Evolutionary conservation across 1,284 basidiomycete genomes (phyloP), one percentile per base, ranked within the genome.

Genomic region (Fomitopsis schrenkii): DNA sequence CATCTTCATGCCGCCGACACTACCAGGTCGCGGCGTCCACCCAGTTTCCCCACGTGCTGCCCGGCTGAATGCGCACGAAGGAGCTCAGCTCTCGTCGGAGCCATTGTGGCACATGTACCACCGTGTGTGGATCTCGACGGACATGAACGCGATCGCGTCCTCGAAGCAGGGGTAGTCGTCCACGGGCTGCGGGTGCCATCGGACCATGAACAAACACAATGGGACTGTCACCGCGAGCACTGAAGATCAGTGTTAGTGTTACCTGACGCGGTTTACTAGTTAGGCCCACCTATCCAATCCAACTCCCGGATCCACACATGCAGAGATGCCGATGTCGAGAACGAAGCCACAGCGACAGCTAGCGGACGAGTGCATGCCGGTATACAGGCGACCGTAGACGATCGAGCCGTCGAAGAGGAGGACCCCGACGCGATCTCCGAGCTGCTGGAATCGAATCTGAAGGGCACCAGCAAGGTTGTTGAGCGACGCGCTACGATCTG

Each of bases 151-250:
- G 59, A 98, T 97, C 5, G 95, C 94, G 70, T 99, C 97, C 74
- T 98, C 97, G 74, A 98, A 99, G 76, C 97, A 98, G 0, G 97
- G 97, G 70, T 97, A 98, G 71, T 97, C 94, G 63, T 98, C 95
- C 1, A 97, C 88, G 0, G 94, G 93, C 70, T 95, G 91, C 0
- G 96, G 95, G 72, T 98, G 96, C 64, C 90, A 83, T 71, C 95
- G 90, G 6, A 97, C 90, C 48, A 93, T 76, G 2, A 93, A 77
- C 9, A 96, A 78, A 58, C 86, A 83, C 33, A 90, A 67, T 0
- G 89, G 84, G 14, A 94, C 79, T 35, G 89, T 75, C 22, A 87
- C 79, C 6, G 86, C 66, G 1, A 95, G 94, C 5, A 94, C 92
- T 82, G 67, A 2, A 6, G 54, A 30, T 8, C 55, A 14, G 4